phyloP scores from a whole-genome alignment of 23 red algal species.

The Gracilaria gracilis region DNA sequence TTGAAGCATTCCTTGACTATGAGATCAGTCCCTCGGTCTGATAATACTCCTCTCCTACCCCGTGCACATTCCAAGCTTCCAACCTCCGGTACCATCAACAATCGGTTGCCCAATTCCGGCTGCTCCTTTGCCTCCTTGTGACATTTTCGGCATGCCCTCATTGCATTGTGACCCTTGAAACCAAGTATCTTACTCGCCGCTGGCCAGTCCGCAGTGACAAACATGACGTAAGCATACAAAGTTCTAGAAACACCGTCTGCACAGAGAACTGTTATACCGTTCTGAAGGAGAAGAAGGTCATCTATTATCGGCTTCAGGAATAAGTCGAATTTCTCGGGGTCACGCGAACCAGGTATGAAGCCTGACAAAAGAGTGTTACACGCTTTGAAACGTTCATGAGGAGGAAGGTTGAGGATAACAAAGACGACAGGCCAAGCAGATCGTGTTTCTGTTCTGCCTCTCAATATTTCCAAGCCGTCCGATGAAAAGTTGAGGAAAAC shows the following conservation, averaged over 20 bases:
- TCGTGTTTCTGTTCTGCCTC: not conserved
- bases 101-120: not conserved
- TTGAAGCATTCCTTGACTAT: not conserved
- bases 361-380: not conserved
- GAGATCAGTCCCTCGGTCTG: no score
- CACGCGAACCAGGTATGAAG: not conserved
- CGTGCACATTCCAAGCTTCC: not conserved
- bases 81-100: not conserved
- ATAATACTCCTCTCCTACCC: no score
- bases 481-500: no score
- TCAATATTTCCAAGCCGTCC: no score
- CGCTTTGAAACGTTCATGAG: not conserved
- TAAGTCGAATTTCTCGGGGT: not conserved
- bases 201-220: no score
- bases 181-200: no score
- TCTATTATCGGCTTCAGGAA: not conserved
- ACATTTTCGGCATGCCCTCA: not conserved
- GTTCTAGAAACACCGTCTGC: not conserved
- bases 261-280: not conserved
- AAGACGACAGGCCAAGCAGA: not conserved
- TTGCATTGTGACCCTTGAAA: no score
- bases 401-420: not conserved
- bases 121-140: not conserved
- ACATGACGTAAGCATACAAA: not conserved
- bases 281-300: not conserved